Evolutionary conservation across 2,329 filamentous ascomycete genomes (phyloP), one percentile per base, ranked within the genome.

Genomic region (Aspergillus carbonarius): DNA sequence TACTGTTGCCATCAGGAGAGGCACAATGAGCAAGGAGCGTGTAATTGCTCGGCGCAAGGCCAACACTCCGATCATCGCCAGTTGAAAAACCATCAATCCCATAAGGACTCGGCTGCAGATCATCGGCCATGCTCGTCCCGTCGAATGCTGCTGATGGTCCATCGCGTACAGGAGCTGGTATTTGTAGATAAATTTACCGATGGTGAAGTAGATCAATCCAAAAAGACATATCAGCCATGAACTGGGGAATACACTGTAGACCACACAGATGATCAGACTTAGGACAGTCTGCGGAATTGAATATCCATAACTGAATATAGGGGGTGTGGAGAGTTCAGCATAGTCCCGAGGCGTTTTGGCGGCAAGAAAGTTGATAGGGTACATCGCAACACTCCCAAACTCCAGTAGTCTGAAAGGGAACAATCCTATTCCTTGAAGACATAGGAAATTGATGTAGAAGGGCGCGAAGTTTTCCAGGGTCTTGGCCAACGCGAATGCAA

Each of bases 91-190:
- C 2, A 96, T 78, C 9, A 97, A 78, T 1, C 95, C 95, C 23
- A 97, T 80, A 57, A 98, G 85, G 59, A 97, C 84, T 35, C 95
- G 90, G 70, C 95, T 92, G 76, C 92, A 96, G 62, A 99, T 96
- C 84, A 99, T 96, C 50, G 90, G 89, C 95, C 95, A 99, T 4
- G 93, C 92, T 61, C 89, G 88, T 18, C 96, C 96, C 0, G 93
- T 98, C 10, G 74, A 72, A 62, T 76, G 68, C 55, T 75, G 69
- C 15, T 92, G 90, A 73, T 98, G 93, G 68, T 98, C 93, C 95
- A 99, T 99, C 32, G 95, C 92, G 74, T 99, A 99, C 4, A 99
- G 82, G 4, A 99, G 82, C 79, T 99, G 96, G 76, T 99, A 99
- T 59, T 76, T 75, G 63, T 74, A 85, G 72, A 78, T 77, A 52